These are phyloP conservation scores for Dysphania ambrosioides DNA, from an alignment of 148 eudicot genomes.

Conservation along the genomic window DNA sequence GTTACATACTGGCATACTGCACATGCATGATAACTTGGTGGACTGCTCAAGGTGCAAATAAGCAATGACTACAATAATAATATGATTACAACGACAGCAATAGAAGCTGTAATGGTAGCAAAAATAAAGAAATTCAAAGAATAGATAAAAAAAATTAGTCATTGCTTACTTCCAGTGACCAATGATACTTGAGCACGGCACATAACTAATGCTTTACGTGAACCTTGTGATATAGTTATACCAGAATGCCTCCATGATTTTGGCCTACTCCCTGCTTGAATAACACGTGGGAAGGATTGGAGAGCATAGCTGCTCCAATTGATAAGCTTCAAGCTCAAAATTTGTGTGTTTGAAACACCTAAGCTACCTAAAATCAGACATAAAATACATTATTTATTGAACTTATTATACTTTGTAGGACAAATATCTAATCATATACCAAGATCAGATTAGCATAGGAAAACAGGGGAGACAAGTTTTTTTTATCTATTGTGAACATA, in stretches of 20 bases:
- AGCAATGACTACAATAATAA: background rate
- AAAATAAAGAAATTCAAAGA: background rate
- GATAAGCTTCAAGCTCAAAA: conserved; percentile 18
- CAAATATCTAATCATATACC: background rate
- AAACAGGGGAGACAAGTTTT: background rate
- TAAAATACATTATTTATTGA: background rate
- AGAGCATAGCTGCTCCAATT: conserved; percentile 2
- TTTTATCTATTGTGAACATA: background rate
- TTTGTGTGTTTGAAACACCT: conserved; percentile 26
- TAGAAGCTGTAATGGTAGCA: background rate
- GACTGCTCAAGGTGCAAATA: background rate
- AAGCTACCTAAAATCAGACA: conserved; percentile 24
- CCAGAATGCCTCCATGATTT: conserved; percentile 24
- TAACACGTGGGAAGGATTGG: conserved; percentile 13
- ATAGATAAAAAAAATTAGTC: background rate
- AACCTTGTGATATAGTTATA: conserved; percentile 3
- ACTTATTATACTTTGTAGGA: background rate
- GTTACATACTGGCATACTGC: background rate
- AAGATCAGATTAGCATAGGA: background rate
- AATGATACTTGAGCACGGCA: conserved; percentile 26
- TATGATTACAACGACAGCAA: background rate
- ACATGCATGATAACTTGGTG: background rate
- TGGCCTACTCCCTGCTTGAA: conserved; percentile 19
- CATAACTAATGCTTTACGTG: conserved; percentile 16
- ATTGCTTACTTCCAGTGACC: conserved; percentile 29